Evolutionary conservation across 805 yeast species (phyloP).

Genomic region (Myxozyma kluyveri): DNA sequence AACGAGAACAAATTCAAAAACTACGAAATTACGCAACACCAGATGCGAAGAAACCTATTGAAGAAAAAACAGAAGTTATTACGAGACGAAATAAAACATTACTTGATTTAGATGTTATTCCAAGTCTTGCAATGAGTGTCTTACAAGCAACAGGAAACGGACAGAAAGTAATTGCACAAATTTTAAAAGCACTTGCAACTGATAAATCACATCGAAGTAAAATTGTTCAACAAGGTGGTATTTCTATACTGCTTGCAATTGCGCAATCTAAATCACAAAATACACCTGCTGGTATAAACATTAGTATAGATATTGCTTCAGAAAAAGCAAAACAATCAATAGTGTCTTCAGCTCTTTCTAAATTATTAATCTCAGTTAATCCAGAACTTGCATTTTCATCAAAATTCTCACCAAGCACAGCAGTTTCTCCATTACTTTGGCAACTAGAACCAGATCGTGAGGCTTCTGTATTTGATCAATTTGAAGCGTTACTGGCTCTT

Average conservation of each 20-base stretch:
- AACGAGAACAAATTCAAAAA: slow-evolving; percentile 33
- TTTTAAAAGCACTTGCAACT: slow-evolving; percentile 37
- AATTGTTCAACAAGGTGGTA: slow-evolving; percentile 40
- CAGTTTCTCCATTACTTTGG: slow-evolving; percentile 36
- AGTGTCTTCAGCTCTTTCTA: slow-evolving; percentile 38
- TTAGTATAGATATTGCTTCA: neutral
- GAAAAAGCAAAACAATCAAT: slow-evolving; percentile 20
- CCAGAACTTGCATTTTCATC: slow-evolving; percentile 39
- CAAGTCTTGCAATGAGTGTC: slow-evolving; percentile 21
- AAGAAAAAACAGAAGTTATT: slow-evolving; percentile 31
- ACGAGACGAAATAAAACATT: slow-evolving; percentile 32
- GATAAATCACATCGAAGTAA: slow-evolving; percentile 31
- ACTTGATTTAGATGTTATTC: slow-evolving; percentile 33
- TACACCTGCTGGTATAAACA: neutral
- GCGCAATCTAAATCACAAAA: slow-evolving; percentile 14
- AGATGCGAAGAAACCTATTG: slow-evolving; percentile 32
- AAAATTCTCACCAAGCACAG: slow-evolving; percentile 35
- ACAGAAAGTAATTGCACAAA: slow-evolving; percentile 33
- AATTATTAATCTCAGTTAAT: slow-evolving; percentile 38
- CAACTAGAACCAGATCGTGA: slow-evolving; percentile 34
- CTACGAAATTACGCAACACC: slow-evolving; percentile 33
- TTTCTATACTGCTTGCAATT: slow-evolving; percentile 30
- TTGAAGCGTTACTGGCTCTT: slow-evolving; percentile 60
- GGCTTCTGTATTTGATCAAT: slow-evolving; percentile 42
- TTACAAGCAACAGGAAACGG: slow-evolving; percentile 29